phyloP scores from a whole-genome alignment of 2,329 filamentous ascomycete genomes.

The Hypoxylon sp. region DNA sequence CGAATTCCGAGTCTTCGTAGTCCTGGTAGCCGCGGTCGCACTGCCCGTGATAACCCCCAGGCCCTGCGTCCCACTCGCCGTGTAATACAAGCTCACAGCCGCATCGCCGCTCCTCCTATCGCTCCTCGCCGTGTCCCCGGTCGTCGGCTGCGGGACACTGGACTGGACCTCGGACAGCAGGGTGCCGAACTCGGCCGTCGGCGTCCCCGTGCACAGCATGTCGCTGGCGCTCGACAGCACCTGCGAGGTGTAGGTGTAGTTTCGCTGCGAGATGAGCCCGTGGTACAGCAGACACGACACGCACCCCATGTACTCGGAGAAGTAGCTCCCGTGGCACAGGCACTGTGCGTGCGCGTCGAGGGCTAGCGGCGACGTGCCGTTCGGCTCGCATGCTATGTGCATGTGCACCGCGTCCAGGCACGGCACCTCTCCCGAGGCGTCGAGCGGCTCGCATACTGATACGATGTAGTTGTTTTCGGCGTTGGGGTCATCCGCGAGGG shows the following conservation, averaged over 20 bases:
- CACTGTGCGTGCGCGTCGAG: conserved; percentile 54
- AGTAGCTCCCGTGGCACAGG: conserved; percentile 61
- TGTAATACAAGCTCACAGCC: conserved; percentile 60
- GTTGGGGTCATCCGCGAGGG: conserved; percentile 10
- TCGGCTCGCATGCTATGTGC: conserved; percentile 51
- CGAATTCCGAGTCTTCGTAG: neutral
- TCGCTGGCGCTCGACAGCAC: conserved; percentile 55
- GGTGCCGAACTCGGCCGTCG: conserved; percentile 54
- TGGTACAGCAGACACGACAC: conserved; percentile 58
- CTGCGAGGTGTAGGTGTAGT: conserved; percentile 52
- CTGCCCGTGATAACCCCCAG: conserved; percentile 59
- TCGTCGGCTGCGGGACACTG: conserved; percentile 49
- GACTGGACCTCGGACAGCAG: conserved; percentile 53
- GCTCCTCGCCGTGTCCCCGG: conserved; percentile 50
- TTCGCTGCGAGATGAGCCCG: conserved; percentile 56
- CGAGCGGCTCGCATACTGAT: conserved; percentile 1
- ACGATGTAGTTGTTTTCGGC: conserved; percentile 13
- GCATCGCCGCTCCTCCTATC: conserved; percentile 56
- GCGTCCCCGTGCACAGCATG: conserved; percentile 56
- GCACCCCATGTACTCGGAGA: conserved; percentile 59
- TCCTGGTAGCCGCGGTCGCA: conserved; percentile 53
- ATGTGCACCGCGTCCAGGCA: conserved; percentile 52
- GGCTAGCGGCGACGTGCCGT: conserved; percentile 49
- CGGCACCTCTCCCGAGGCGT: conserved; percentile 40
- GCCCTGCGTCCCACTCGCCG: conserved; percentile 55